Evolutionary conservation across 2,329 filamentous ascomycete species (phyloP).

Genomic region (Raffaelea albimanens): DNA sequence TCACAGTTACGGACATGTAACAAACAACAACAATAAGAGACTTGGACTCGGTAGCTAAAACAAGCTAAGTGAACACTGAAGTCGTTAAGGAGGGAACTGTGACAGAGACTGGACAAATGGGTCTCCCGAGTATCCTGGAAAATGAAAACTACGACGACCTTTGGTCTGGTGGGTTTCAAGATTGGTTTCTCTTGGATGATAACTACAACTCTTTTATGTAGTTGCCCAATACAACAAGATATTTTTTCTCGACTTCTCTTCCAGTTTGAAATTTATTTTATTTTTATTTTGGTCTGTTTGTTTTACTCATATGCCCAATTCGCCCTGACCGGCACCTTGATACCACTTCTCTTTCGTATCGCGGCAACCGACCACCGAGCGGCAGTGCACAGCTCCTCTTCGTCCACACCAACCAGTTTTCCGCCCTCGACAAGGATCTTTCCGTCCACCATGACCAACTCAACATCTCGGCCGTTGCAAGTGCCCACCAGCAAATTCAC

Average conservation of each 20-base stretch:
- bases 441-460: slow-evolving; percentile 19
- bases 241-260: too few species aligned
- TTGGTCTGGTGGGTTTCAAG: not conserved
- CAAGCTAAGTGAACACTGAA: too few species aligned
- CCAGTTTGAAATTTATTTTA: too few species aligned
- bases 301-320: not conserved
- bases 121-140: not conserved
- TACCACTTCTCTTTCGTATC: slow-evolving; percentile 5
- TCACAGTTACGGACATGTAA: too few species aligned
- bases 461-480: slow-evolving; percentile 16
- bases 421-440: slow-evolving; percentile 15
- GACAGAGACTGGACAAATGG: too few species aligned
- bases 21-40: too few species aligned
- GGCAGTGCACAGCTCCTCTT: slow-evolving; percentile 10
- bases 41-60: too few species aligned
- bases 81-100: not conserved
- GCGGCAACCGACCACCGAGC: slow-evolving; percentile 1
- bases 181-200: not conserved
- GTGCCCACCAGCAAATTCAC: slow-evolving; percentile 23
- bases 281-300: too few species aligned
- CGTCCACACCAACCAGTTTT: slow-evolving; percentile 15
- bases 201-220: too few species aligned
- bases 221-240: too few species aligned
- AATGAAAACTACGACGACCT: not conserved
- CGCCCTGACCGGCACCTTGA: not conserved